Conservation (phyloP, 2,329 filamentous ascomycete genomes). For the Talaromyces rugulosus region DNA sequence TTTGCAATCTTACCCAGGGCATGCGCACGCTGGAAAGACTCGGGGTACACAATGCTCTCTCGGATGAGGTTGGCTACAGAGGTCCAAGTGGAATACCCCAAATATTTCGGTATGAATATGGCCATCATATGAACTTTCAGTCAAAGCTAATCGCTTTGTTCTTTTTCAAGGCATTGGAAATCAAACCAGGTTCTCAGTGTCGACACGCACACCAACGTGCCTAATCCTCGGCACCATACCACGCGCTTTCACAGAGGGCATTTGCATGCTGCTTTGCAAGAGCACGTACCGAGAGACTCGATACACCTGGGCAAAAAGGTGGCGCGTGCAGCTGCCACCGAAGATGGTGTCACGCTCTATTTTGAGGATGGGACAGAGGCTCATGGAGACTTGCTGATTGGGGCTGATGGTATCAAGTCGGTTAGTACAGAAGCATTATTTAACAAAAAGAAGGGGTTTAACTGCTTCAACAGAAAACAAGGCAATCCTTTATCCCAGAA, state of each 20-base stretch:
- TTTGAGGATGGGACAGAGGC: slow-evolving; percentile 48
- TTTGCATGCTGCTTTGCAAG: slow-evolving; percentile 46
- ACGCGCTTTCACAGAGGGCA: slow-evolving; percentile 48
- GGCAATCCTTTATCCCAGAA: slow-evolving; percentile 40
- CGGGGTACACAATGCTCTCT: slow-evolving; percentile 45
- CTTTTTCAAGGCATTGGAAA: slow-evolving; percentile 33
- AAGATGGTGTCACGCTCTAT: slow-evolving; percentile 28
- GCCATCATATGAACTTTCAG: too few relatives aligned
- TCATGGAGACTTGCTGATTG: slow-evolving; percentile 47
- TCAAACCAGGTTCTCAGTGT: slow-evolving; percentile 39
- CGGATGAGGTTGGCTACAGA: slow-evolving; percentile 38
- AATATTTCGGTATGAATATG: slow-evolving; percentile 38
- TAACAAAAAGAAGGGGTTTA: too few relatives aligned
- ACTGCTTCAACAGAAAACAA: slow-evolving; percentile 17
- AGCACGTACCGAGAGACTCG: slow-evolving; percentile 39
- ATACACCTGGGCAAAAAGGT: slow-evolving; percentile 46
- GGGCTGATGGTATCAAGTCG: slow-evolving; percentile 53
- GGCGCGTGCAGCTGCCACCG: slow-evolving; percentile 29
- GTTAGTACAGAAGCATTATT: slow-evolving; percentile 26
- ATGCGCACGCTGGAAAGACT: slow-evolving; percentile 50
- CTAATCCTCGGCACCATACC: slow-evolving; percentile 37
- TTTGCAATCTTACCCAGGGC: slow-evolving; percentile 20
- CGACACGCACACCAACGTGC: slow-evolving; percentile 35
- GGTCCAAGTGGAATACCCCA: slow-evolving; percentile 41
- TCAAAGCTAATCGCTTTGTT: not conserved